These are phyloP conservation scores for Rhizopogon roseolus DNA, from an alignment of 768 basidiomycete species.

Conservation along the genomic window DNA sequence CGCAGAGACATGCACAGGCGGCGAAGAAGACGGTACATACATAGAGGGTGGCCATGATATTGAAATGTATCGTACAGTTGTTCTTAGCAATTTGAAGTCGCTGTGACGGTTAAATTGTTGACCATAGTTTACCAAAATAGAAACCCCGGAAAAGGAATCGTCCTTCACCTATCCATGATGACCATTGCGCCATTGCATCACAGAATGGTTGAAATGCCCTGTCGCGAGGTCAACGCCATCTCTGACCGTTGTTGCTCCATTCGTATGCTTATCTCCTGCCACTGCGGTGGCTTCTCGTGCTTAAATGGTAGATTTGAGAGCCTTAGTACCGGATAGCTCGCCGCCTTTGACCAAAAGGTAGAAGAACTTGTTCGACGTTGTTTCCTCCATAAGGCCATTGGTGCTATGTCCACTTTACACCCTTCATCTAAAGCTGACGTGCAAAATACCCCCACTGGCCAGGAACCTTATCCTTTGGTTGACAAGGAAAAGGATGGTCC, in stretches of 20 bases:
- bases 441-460: neutral
- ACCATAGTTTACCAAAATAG: too few relatives aligned
- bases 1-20: constrained; percentile 77
- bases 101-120: too few relatives aligned
- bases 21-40: constrained; percentile 27
- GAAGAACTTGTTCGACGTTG: neutral
- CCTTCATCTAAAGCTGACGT: neutral
- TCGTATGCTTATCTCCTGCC: neutral
- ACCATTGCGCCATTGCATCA: constrained; percentile 20
- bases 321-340: neutral
- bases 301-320: too few relatives aligned
- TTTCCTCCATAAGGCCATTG: neutral
- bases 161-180: too few relatives aligned
- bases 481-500: neutral
- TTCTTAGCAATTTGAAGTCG: constrained; percentile 11
- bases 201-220: neutral
- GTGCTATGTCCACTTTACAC: constrained; percentile 1
- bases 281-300: too few relatives aligned
- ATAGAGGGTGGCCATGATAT: neutral
- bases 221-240: constrained; percentile 13
- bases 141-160: too few relatives aligned
- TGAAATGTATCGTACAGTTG: constrained; percentile 18
- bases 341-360: neutral
- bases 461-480: neutral
- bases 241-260: neutral